Evolutionary conservation across 108 stramenopile genomes (phyloP), one percentile per base, ranked within the genome.

Genomic region (Nitzschia inconspicua): DNA sequence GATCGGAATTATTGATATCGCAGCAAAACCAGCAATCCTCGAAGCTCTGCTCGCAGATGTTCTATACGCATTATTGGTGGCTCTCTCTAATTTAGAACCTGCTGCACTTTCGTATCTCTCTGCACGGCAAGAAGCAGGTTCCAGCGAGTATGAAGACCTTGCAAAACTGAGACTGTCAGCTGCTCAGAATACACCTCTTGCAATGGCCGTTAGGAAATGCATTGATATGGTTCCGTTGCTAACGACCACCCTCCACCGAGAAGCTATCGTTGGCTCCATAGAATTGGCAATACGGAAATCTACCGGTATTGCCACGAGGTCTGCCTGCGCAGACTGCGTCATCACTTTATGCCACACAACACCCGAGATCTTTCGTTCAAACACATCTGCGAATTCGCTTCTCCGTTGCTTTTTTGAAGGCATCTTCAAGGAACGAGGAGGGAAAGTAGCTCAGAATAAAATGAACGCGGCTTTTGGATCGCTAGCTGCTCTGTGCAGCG

Each of bases 81-180:
- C 92, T 7, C 86, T 93, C 83, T 79, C 77, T 16, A 75, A 78
- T 35, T 52, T 93, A 4, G 92, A 93, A 56, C 92, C 92, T 7
- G 78, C 84, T n/a, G 92, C 86, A 1, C 61, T 93, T 35, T 88
- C 84, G 51, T 93, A 90, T 49, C 72, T 93, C 18, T 76, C 84
- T 25, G 83, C 80, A 54, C 80, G 85, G 10, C 56, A 70, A 36
- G 82, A 78, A 0, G 26, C 57, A 16, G 64, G 35, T 9, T 63
- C 74, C 6, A 39, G 26, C 40, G 68, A 67, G 13, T 87, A 86
- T 58, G 88, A 88, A 54, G 30, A 70, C 14, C 69, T 93, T 22
- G 88, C 89, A 64, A 66, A 79, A 23, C 26, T 83, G 1, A 68
- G 92, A 37, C 60, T 43, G 84, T 54, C 35, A 54, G 52, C 48